These are phyloP conservation scores for Russula abietina DNA, from an alignment of 768 basidiomycete genomes.

Conservation along the genomic window DNA sequence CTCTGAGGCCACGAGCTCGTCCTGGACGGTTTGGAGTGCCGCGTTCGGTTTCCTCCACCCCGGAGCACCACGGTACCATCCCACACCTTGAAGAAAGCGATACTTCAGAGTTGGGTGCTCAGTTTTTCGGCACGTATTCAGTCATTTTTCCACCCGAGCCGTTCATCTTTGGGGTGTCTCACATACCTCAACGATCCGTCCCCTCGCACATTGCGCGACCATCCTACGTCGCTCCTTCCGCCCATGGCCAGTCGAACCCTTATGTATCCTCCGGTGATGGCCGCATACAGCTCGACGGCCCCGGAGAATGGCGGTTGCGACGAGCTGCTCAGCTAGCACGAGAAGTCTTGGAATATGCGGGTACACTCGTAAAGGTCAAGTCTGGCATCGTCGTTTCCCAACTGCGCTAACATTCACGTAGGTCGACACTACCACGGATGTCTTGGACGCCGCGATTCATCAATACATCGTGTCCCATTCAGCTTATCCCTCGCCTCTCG, in stretches of 20 bases:
- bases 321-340: conserved; percentile 19
- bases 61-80: background rate
- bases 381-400: background rate
- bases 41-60: background rate
- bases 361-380: conserved; percentile 22
- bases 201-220: conserved; percentile 52
- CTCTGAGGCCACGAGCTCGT: background rate
- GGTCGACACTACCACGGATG: conserved; percentile 68
- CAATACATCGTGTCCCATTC: conserved; percentile 56
- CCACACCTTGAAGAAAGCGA: background rate
- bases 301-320: conserved; percentile 14
- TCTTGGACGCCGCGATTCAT: conserved; percentile 68
- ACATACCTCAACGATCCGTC: conserved; percentile 50
- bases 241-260: background rate
- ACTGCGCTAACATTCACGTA: conserved; percentile 29
- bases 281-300: conserved; percentile 15
- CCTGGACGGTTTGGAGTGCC: background rate
- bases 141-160: conserved; percentile 65
- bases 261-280: conserved; percentile 9
- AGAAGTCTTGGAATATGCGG: conserved; percentile 21
- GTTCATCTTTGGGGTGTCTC: conserved; percentile 57
- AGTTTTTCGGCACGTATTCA: conserved; percentile 45
- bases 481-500: conserved; percentile 85
- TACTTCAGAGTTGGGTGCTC: background rate
- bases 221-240: conserved; percentile 37